Conservation (phyloP, 768 basidiomycete genomes). For the Suillus occidentalis region DNA sequence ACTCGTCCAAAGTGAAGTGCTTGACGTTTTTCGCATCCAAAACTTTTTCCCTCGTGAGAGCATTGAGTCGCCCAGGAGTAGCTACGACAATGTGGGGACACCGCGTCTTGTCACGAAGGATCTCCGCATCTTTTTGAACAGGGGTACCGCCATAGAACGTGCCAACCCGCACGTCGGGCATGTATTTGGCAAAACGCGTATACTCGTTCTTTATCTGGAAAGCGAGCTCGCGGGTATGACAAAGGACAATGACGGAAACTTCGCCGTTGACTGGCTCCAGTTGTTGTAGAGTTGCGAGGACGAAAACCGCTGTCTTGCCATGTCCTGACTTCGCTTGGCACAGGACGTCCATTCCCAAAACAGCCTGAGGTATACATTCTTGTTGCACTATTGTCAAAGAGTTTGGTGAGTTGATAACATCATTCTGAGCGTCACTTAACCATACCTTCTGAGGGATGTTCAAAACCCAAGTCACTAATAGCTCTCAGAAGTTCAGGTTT, state of each 20-base stretch:
- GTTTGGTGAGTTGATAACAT: slow-evolving; percentile 4
- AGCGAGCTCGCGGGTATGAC: slow-evolving; percentile 98
- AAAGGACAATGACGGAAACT: slow-evolving; percentile 95
- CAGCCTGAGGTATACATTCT: slow-evolving; percentile 99
- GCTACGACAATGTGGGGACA: slow-evolving; percentile 99
- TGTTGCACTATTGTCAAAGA: slow-evolving; percentile 85
- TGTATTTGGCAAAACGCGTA: slow-evolving; percentile 98
- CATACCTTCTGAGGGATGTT: slow-evolving; percentile 98
- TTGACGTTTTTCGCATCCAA: slow-evolving; percentile 95
- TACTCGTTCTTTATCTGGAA: slow-evolving; percentile 99
- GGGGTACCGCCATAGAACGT: slow-evolving; percentile 98
- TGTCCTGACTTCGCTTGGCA: slow-evolving; percentile 99
- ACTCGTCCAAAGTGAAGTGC: slow-evolving; percentile 99
- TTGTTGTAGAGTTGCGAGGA: slow-evolving; percentile 96
- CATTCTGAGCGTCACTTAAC: not conserved
- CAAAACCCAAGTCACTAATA: slow-evolving; percentile 98
- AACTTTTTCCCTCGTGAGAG: slow-evolving; percentile 92
- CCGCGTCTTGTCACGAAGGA: slow-evolving; percentile 92
- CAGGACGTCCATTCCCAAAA: slow-evolving; percentile 98
- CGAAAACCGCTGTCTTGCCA: slow-evolving; percentile 99
- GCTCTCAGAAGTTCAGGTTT: slow-evolving; percentile 97
- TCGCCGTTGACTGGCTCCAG: slow-evolving; percentile 98
- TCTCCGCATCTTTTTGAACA: slow-evolving; percentile 90
- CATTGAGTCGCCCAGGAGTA: slow-evolving; percentile 96
- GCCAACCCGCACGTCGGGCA: slow-evolving; percentile 96